Evolutionary conservation across 805 yeast species (phyloP).

Genomic region (Candida hungchunana): DNA sequence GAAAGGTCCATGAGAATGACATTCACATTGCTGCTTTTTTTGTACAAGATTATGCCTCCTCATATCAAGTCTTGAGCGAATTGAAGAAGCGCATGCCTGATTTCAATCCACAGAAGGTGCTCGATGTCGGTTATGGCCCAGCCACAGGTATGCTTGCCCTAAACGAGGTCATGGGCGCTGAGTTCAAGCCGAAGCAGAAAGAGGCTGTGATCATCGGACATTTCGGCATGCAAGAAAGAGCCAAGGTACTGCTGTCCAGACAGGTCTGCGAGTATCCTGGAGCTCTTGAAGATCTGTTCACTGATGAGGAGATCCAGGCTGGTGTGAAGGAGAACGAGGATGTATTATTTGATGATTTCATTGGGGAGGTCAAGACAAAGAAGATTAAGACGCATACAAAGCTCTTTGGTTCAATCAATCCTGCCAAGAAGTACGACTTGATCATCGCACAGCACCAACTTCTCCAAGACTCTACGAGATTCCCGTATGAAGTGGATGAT

Average conservation of each 20-base stretch:
- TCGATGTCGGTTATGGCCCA: slow-evolving; percentile 88
- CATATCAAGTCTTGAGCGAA: slow-evolving; percentile 63
- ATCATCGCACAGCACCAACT: slow-evolving; percentile 82
- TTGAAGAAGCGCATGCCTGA: slow-evolving; percentile 51
- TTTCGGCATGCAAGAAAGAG: slow-evolving; percentile 73
- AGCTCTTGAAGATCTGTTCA: slow-evolving; percentile 20
- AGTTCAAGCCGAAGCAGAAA: slow-evolving; percentile 56
- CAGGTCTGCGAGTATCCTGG: slow-evolving; percentile 49
- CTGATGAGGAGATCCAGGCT: slow-evolving; percentile 12
- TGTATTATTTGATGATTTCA: slow-evolving; percentile 30
- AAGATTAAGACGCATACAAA: slow-evolving; percentile 51
- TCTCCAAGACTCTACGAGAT: slow-evolving; percentile 51
- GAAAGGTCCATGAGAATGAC: slow-evolving; percentile 55
- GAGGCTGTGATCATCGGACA: slow-evolving; percentile 71
- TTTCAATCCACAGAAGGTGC: slow-evolving; percentile 61
- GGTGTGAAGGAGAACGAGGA: slow-evolving; percentile 25
- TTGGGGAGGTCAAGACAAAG: slow-evolving; percentile 55
- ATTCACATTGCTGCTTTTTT: slow-evolving; percentile 78
- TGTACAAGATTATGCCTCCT: slow-evolving; percentile 73
- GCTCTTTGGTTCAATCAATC: slow-evolving; percentile 48
- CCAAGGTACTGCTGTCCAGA: slow-evolving; percentile 69
- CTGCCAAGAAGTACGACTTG: slow-evolving; percentile 58
- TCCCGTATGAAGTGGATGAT: slow-evolving; percentile 71
- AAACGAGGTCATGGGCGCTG: slow-evolving; percentile 73
- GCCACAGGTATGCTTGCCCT: slow-evolving; percentile 87